Conservation (phyloP, 108 stramenopile genomes). For the Cyclotella distinguenda region DNA sequence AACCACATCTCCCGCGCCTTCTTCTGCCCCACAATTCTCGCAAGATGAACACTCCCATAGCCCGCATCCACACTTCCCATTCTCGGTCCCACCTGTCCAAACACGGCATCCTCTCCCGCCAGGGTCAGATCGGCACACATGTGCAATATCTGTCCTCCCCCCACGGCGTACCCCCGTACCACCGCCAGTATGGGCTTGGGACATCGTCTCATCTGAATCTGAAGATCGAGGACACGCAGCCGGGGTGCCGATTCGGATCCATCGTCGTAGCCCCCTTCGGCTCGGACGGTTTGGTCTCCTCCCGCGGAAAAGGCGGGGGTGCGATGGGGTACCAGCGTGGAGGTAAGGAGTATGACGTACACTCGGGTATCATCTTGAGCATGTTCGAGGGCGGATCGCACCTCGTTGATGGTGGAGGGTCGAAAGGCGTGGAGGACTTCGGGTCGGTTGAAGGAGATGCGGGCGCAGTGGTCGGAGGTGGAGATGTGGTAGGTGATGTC, state of each 20-base stretch:
- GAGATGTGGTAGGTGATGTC: conserved; percentile 85
- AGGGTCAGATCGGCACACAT: conserved; percentile 92
- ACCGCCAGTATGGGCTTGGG: conserved; percentile 94
- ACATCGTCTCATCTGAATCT: conserved; percentile 92
- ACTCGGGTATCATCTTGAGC: conserved; percentile 84
- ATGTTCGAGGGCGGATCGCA: conserved; percentile 75
- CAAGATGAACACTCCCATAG: conserved; percentile 89
- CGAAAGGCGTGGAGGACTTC: conserved; percentile 90
- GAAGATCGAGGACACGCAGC: conserved; percentile 83
- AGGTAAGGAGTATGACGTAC: conserved; percentile 78
- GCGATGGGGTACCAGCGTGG: conserved; percentile 49
- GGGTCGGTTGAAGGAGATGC: conserved; percentile 89
- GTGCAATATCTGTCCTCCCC: conserved; percentile 95
- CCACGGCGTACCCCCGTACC: conserved; percentile 92
- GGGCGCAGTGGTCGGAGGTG: conserved; percentile 59
- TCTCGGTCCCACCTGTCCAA: conserved; percentile 91
- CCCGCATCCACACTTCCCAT: conserved; percentile 96
- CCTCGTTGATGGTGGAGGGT: conserved; percentile 90
- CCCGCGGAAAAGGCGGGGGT: conserved; percentile 94
- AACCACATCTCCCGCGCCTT: conserved; percentile 95
- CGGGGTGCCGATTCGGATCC: conserved; percentile 83
- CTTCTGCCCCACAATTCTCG: conserved; percentile 90
- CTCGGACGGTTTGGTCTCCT: conserved; percentile 89
- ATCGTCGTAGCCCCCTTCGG: conserved; percentile 88
- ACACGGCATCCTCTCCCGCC: conserved; percentile 80